Evolutionary conservation across 495 filamentous ascomycete species (phyloP).

Genomic region (Trichoderma gamsii): DNA sequence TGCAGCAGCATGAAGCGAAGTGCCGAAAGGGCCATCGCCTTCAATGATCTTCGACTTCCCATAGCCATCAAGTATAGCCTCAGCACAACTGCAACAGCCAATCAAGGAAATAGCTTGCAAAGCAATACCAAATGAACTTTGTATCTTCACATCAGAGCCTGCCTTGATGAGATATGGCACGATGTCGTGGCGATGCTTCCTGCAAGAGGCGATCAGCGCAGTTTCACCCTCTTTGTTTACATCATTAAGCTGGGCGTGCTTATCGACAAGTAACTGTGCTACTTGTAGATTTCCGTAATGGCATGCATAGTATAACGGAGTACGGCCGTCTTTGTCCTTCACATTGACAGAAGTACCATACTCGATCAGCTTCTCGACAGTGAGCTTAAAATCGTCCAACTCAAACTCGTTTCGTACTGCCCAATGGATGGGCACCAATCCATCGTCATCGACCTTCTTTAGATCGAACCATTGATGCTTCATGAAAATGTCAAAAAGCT

Average conservation of each 20-base stretch:
- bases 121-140: not conserved
- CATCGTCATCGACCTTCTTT: constrained; percentile 12
- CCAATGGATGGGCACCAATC: constrained; percentile 17
- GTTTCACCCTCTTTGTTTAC: not conserved
- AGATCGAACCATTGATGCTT: constrained; percentile 4
- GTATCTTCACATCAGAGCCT: not conserved
- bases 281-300: not conserved
- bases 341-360: not conserved
- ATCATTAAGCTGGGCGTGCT: not conserved
- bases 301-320: not conserved
- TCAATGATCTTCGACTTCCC: constrained; percentile 11
- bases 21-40: constrained; percentile 13
- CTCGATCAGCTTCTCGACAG: not conserved
- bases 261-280: not conserved
- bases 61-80: constrained; percentile 8
- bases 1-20: constrained; percentile 18
- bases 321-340: not conserved
- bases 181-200: not conserved
- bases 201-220: not conserved
- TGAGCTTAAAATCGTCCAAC: not conserved
- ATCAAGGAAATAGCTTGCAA: not conserved
- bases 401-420: constrained; percentile 14
- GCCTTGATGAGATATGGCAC: not conserved
- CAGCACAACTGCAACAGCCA: not conserved
- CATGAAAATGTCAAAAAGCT: not conserved